Base-by-base conservation (phyloP, 2,329 filamentous ascomycete species). In the Sporothrix protearum region DNA sequence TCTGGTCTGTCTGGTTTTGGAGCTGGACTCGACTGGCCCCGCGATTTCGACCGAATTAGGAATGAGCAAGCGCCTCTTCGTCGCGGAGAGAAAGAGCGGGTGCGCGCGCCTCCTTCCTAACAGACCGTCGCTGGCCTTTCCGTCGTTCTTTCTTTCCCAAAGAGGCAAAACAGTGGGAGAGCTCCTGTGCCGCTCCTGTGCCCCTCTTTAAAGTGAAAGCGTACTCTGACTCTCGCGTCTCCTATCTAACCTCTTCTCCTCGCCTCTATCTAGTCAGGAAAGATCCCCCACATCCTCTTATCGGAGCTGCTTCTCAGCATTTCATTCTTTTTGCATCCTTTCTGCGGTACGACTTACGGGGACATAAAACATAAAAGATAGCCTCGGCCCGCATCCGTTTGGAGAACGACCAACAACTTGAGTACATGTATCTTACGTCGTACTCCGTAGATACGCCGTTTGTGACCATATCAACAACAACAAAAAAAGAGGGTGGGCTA, bases 31-130 rank as follows among this genome's bases (percentile, higher is more conserved):
- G 33, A 36, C 33, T 36, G 33, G 61, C 61, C 61, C 61, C 42
- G 61, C 61, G 61, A 63, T 45, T 63, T 25, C 45, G 19, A 49
- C 61, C 61, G 61, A 66, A 25, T 53, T 51, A 67, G 63, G 63
- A 67, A 67, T n/a, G 63, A 67, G 51, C 45, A 67, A 33, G 28
- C 63, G 63, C 39, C n/a, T 45, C 45, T 16, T 25, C 22, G 2
- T 19, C 30, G 36, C 55, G 47, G 28, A n/a, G 14, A 39, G 30
- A 25, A 14, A 19, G 57, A 36, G 39, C 33, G n/a, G 16, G 45
- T n/a, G 59, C 68, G 19, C 68, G 28, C 36, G n/a, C 55, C 16
- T 63, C 55, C 30, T 59, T 36, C 55, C 55, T 36, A 16, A 22
- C 55, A n/a, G n/a, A 59, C 55, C 53, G 53, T 30, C 25, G 30